Evolutionary conservation across 2,329 filamentous ascomycete species (phyloP), one percentile per base, ranked within the genome.

Genomic region (Aureobasidium uvarum): DNA sequence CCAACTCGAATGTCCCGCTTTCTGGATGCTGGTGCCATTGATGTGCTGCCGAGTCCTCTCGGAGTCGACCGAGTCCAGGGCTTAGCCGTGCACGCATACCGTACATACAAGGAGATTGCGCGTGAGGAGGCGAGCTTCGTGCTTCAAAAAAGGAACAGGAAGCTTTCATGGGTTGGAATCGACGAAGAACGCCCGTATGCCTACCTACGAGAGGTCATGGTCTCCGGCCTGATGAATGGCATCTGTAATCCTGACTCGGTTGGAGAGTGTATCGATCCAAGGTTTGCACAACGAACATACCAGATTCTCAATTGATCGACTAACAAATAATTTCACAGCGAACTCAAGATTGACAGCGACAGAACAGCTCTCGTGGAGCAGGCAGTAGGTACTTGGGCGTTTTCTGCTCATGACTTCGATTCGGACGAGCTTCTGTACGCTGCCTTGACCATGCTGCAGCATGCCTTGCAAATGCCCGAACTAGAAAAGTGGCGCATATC

Each of bases 131-230:
- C 89, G 66, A 85, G 87, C 20, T 84, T 92, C 67, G 74, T 92
- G 65, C 89, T 90, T 67, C 81, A 89, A 66, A 89, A 89, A 72
- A 87, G 89, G 70, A 87, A 88, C 51, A 85, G 92, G 64, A 96
- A 96, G 76, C 86, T 92, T 62, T 96, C 93, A 0, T 96, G 93
- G 93, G 92, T 96, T 48, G 92, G 93, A 31, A 84, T 96, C 13
- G 86, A 91, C 72, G 90, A 94, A 70, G 86, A 91, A 71, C 89
- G 93, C 74, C 92, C 92, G 1, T 96, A 92, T 78, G 88, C 91
- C 18, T 96, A 96, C 77, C 79, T 97, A 64, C 85, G 93, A 67
- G 93, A 97, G 78, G 91, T 90, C 58, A 96, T 97, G 92, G 93
- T 97, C 5, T 95, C 92, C 1, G 88, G 88, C 65, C 83, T 97